A percentile compares a stretch with the other conserved stretches of the same genome.
phyloP scores from a whole-genome alignment of 1,284 basidiomycete species.

The Cryptococcus maquisensis region DNA sequence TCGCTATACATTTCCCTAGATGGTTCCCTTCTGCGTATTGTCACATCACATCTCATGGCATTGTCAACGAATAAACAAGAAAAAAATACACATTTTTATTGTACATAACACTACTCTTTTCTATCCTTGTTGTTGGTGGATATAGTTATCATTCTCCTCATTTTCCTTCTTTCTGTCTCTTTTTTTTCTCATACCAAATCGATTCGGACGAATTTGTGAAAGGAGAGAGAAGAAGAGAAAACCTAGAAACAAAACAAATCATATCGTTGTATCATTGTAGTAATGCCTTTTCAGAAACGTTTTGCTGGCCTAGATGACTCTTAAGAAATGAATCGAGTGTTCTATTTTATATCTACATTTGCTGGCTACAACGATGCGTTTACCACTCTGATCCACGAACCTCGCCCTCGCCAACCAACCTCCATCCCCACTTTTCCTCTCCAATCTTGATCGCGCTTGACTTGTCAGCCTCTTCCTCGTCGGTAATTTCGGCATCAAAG shows the following conservation, averaged over 20 bases:
- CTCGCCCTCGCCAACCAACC: slow-evolving; percentile 41
- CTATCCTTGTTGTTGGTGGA: background rate
- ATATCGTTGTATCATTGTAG: too few species aligned
- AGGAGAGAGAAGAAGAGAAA: too few species aligned
- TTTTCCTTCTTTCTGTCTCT: background rate
- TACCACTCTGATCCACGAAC: slow-evolving; percentile 24
- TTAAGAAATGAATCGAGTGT: too few species aligned
- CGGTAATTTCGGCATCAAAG: slow-evolving; percentile 30
- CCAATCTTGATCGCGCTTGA: slow-evolving; percentile 30
- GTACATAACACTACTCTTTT: background rate
- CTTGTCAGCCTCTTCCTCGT: slow-evolving; percentile 11
- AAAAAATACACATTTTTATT: background rate
- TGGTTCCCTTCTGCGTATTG: background rate
- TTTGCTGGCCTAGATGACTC: too few species aligned
- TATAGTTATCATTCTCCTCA: background rate
- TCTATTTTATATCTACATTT: too few species aligned
- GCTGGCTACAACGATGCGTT: too few species aligned
- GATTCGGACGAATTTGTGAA: too few species aligned
- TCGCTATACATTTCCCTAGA: background rate
- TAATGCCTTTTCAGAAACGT: too few species aligned
- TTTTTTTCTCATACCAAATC: background rate
- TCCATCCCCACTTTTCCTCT: slow-evolving; percentile 41
- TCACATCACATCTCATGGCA: slow-evolving; percentile 2
- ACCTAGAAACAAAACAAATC: too few species aligned
- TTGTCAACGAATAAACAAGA: background rate